Evolutionary conservation across 2,329 filamentous ascomycete genomes (phyloP), one percentile per base, ranked within the genome.

Genomic region (Fusarium torreyae): DNA sequence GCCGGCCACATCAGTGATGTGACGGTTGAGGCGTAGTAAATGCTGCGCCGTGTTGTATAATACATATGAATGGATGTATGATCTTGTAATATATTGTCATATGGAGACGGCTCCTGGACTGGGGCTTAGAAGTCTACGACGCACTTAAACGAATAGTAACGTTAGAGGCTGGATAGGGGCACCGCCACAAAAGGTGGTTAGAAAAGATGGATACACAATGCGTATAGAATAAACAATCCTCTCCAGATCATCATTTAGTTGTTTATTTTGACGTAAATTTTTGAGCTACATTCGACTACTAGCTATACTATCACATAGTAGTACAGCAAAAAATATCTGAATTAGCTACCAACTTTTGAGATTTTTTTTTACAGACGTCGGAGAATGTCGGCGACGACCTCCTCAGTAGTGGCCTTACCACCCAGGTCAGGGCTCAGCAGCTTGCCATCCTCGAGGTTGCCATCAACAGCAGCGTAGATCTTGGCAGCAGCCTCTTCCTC

Each of bases 381-480:
- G 71, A 98, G 86, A 51, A 98, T 91, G 81, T 98, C 95, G 75
- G 92, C 86, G 46, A 98, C 84, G 33, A 98, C 94, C 82, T 98
- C 89, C 73, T 93, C 88, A 6, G 96, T 98, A 71, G 88, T 92
- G 49, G 94, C 93, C 75, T 86, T 92, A 45, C 96, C 96, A 54
- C 96, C 95, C 78, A 99, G 86, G 78, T 99, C 96, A 20, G 96
- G 96, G 77, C 89, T 96, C 70, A 98, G 81, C 69, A 94, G 85
- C 83, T 87, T 91, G 66, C 90, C 94, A 77, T 96, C 94, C 79
- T 91, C 91, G 34, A 99, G 83, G 79, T 96, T 97, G 43, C 86
- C 94, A 81, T 99, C 96, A 24, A 98, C 94, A 22, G 96, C 96
- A 63, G 89, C 87, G 81, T 98, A 97, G 75, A 99, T 97, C 83